Evolutionary conservation across 2,329 filamentous ascomycete species (phyloP).

Genomic region (Aspergillus sp.): DNA sequence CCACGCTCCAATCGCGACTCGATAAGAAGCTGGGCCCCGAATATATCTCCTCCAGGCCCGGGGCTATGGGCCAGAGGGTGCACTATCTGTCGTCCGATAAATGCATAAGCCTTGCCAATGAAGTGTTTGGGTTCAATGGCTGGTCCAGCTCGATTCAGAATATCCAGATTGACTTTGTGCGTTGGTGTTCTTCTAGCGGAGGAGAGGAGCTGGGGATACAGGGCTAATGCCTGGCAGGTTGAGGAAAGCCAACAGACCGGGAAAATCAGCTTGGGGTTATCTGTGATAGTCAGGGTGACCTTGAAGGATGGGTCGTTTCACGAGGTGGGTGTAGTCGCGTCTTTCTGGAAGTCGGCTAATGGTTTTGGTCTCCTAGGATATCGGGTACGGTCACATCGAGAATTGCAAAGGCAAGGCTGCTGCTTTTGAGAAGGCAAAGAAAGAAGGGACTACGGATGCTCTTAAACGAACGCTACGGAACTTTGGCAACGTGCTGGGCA

Average conservation of each 20-base stretch:
- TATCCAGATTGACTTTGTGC: constrained; percentile 82
- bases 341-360: constrained; percentile 2
- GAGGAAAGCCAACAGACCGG: constrained; percentile 72
- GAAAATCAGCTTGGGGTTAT: constrained; percentile 75
- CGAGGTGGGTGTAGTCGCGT: constrained; percentile 44
- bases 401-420: constrained; percentile 92
- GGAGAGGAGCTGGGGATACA: neutral
- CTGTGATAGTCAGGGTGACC: constrained; percentile 83
- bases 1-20: constrained; percentile 73
- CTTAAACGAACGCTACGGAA: constrained; percentile 81
- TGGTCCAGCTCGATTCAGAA: constrained; percentile 96
- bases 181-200: constrained; percentile 12
- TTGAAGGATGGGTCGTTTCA: constrained; percentile 91
- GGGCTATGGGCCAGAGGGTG: constrained; percentile 74
- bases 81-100: constrained; percentile 96
- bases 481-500: constrained; percentile 95
- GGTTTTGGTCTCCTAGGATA: constrained; percentile 46
- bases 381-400: constrained; percentile 93
- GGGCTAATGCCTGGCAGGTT: constrained; percentile 36
- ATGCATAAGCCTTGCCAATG: constrained; percentile 87
- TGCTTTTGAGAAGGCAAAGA: constrained; percentile 97
- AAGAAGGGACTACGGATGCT: constrained; percentile 91
- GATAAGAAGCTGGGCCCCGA: constrained; percentile 93
- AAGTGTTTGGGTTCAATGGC: constrained; percentile 93
- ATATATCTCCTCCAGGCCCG: constrained; percentile 80